Percentiles rank a stretch among this genome's conserved stretches.
These are phyloP conservation scores for Elsinoe necatrix DNA, from an alignment of 2,329 filamentous ascomycete species.

Conservation along the genomic window DNA sequence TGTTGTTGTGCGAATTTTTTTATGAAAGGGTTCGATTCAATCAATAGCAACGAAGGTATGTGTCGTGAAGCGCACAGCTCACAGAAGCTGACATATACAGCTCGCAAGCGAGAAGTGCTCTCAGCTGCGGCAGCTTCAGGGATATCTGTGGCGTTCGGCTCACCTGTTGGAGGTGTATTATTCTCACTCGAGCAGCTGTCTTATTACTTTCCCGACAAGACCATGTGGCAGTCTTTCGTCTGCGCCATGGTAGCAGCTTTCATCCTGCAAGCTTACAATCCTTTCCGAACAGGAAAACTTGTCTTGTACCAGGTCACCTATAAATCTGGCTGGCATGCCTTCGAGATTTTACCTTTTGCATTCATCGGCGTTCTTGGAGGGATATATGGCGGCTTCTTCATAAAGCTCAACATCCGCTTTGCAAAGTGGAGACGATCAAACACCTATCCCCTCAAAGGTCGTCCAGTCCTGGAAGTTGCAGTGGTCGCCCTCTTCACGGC, in stretches of 20 bases:
- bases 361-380: slow-evolving; percentile 82
- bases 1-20: slow-evolving; percentile 94
- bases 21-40: slow-evolving; percentile 74
- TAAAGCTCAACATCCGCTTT: slow-evolving; percentile 84
- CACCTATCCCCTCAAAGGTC: slow-evolving; percentile 52
- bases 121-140: slow-evolving; percentile 87
- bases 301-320: slow-evolving; percentile 95
- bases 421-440: slow-evolving; percentile 68
- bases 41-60: slow-evolving; percentile 77
- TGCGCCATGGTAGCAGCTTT: slow-evolving; percentile 98
- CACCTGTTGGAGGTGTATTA: slow-evolving; percentile 85
- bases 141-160: slow-evolving; percentile 89
- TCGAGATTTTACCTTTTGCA: slow-evolving; percentile 83
- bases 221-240: slow-evolving; percentile 99
- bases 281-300: slow-evolving; percentile 89
- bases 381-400: slow-evolving; percentile 90
- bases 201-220: slow-evolving; percentile 98
- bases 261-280: slow-evolving; percentile 83
- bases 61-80: slow-evolving; percentile 16
- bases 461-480: slow-evolving; percentile 70
- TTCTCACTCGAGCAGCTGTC: slow-evolving; percentile 95
- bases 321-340: slow-evolving; percentile 83
- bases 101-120: slow-evolving; percentile 84
- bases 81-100: slow-evolving; percentile 38
- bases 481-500: slow-evolving; percentile 75